Base-by-base conservation (phyloP, 805 yeast genomes). In the Kodamaea leandrae region DNA sequence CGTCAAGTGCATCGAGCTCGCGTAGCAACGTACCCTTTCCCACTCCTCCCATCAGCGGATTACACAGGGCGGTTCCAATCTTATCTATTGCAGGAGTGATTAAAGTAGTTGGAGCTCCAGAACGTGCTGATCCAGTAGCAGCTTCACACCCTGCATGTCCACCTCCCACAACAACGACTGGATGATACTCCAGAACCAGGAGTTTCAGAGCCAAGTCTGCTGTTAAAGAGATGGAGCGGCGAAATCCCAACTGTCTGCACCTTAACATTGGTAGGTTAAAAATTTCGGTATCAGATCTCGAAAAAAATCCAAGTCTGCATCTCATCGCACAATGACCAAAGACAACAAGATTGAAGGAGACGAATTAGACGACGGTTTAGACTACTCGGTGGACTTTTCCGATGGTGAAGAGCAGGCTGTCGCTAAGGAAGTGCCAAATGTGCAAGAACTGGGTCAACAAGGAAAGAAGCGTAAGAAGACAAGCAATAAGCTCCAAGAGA, bases 101-200 rank as follows among this genome's bases (percentile, higher is more conserved):
- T 19, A 93, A 67, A 2, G 82, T 67, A 0, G 96, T 83, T 3
- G 55, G 46, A 1, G 83, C 75, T 0, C 97, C 97, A 1, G 86
- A 57, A 47, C 99, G 71, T 1, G 98, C 96, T 1, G 96, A 72
- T 0, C 91, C 98, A 0, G 96, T 74, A 2, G 96, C 93, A 0
- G 99, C 99, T 62, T 93, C 99, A 51, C 96, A 83, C 9, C 99
- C 99, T 25, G 99, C 99, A 67, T 93, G 99, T 0, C 99, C 99
- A 9, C 95, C 99, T 4, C 99, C 99, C 15, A 93, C 79, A 4
- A 93, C 91, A 1, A 91, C 74, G 0, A 89, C 96, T 0, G 89
- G 91, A 35, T 64, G 68, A 9, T 52, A 32, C 7, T 32, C 36
- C 36, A 32, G 32, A 4, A 21, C 24, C 14, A 18, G 28, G 25